Conservation (phyloP, 176 grass and related monocot species). For the Aegilops longissima region DNA sequence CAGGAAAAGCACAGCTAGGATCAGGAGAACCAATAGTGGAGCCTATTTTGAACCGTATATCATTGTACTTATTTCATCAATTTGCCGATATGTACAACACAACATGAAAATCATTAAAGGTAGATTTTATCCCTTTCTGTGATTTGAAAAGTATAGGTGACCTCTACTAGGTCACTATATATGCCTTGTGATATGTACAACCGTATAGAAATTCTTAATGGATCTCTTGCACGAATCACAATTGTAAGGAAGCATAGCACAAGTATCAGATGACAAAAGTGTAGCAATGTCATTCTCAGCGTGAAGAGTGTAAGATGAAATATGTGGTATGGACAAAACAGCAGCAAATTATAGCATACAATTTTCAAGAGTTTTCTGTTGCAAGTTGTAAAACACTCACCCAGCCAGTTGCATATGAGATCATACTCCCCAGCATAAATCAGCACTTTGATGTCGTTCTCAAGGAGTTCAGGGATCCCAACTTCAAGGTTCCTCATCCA, state of each 20-base stretch:
- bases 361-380: background rate
- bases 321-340: background rate
- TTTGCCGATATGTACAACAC: background rate
- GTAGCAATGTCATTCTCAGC: background rate
- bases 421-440: slow-evolving; percentile 96
- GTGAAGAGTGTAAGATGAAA: background rate
- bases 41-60: background rate
- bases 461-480: slow-evolving; percentile 86
- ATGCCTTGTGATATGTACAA: background rate
- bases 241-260: background rate
- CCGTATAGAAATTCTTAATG: background rate
- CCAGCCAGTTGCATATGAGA: slow-evolving; percentile 95
- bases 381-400: slow-evolving; percentile 46
- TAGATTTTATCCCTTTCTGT: background rate
- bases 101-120: background rate
- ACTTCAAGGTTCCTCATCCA: slow-evolving; percentile 97
- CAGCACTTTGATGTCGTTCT: slow-evolving; percentile 72
- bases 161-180: background rate
- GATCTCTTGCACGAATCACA: background rate
- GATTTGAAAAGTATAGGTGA: background rate
- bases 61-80: background rate
- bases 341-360: background rate
- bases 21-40: background rate
- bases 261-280: background rate
- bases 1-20: background rate